Percentiles rank a stretch among this genome's conserved stretches.
These are phyloP conservation scores for Cyberlindnera americana DNA, from an alignment of 805 yeast species.

Conservation along the genomic window DNA sequence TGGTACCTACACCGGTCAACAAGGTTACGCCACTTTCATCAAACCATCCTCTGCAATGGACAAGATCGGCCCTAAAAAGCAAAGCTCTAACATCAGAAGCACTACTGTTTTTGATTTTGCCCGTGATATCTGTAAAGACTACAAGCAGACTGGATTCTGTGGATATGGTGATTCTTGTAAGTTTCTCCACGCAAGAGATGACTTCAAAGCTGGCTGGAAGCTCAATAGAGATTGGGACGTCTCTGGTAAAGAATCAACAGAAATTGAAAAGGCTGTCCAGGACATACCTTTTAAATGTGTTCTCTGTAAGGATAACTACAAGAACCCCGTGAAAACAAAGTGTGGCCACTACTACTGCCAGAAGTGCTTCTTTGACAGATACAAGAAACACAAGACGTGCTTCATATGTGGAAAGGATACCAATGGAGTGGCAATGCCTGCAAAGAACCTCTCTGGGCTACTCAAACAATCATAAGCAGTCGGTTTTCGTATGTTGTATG, in stretches of 20 bases:
- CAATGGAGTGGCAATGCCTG: conserved; percentile 55
- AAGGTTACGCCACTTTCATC: conserved; percentile 26
- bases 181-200: conserved; percentile 87
- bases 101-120: conserved; percentile 81
- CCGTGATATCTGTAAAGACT: conserved; percentile 94
- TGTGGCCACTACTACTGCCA: conserved; percentile 69
- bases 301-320: conserved; percentile 54
- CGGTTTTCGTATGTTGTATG: not conserved
- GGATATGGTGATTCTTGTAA: conserved; percentile 98
- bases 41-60: conserved; percentile 23
- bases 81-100: conserved; percentile 48
- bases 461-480: conserved; percentile 7
- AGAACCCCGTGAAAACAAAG: conserved; percentile 50
- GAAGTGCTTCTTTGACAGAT: conserved; percentile 49
- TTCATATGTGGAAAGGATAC: conserved; percentile 58
- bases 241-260: conserved; percentile 19
- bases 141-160: conserved; percentile 86
- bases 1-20: conserved; percentile 30
- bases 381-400: conserved; percentile 45
- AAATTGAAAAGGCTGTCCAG: conserved; percentile 26
- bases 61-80: conserved; percentile 37
- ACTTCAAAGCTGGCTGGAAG: conserved; percentile 68
- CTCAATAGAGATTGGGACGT: conserved; percentile 69
- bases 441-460: conserved; percentile 34
- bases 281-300: conserved; percentile 58